These are phyloP conservation scores for Incumbomyces delicatus DNA, from an alignment of 2,329 filamentous ascomycete genomes.

Conservation along the genomic window DNA sequence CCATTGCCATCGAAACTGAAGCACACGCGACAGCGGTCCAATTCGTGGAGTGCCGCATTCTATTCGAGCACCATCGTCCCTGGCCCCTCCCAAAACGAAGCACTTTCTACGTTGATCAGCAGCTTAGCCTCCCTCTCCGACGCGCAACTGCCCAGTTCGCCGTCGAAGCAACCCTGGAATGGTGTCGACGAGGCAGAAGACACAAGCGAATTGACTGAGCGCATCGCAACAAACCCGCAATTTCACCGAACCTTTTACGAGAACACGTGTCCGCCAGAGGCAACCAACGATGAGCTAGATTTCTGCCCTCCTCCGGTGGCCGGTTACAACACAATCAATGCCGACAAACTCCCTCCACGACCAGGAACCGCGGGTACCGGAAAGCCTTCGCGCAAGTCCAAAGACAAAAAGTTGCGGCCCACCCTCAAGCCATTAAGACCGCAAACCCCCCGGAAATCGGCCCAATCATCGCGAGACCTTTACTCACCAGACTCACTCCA, in stretches of 20 bases:
- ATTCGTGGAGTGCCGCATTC: neutral
- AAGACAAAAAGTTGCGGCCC: neutral
- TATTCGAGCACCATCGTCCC: constrained; percentile 4
- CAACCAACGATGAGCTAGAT: neutral
- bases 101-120: constrained; percentile 52
- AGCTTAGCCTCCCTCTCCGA: constrained; percentile 51
- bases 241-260: neutral
- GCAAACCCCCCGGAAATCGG: neutral
- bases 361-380: neutral
- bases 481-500: neutral
- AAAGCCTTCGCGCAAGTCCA: neutral
- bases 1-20: neutral
- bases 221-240: neutral
- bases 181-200: constrained; percentile 28
- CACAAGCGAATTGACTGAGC: neutral
- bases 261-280: neutral
- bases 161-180: constrained; percentile 34
- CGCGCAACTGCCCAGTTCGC: constrained; percentile 37
- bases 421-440: neutral
- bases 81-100: constrained; percentile 19
- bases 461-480: neutral
- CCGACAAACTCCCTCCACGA: neutral
- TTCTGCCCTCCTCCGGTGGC: constrained; percentile 6
- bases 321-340: constrained; percentile 5
- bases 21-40: neutral